These are phyloP conservation scores for Paraleonurus japonicus DNA, from an alignment of 257 asterid genomes.

Conservation along the genomic window DNA sequence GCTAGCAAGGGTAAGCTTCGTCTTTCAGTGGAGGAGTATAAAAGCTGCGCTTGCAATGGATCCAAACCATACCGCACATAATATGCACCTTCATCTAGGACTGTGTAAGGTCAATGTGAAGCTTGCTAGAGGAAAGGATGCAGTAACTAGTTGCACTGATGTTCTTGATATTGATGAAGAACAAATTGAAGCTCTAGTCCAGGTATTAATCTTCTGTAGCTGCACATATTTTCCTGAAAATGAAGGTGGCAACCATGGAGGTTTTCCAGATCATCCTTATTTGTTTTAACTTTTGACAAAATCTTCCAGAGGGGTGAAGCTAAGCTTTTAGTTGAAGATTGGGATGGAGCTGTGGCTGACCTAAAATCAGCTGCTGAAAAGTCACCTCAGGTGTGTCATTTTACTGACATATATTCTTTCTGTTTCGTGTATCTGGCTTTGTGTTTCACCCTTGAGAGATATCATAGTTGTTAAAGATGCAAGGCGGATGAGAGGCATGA, in stretches of 20 bases:
- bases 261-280: neutral
- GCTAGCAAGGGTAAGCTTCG: slow-evolving; percentile 91
- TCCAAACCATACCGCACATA: slow-evolving; percentile 76
- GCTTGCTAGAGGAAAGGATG: slow-evolving; percentile 93
- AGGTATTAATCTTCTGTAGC: slow-evolving; percentile 40
- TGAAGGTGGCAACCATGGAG: neutral
- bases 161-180: slow-evolving; percentile 83
- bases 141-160: slow-evolving; percentile 68
- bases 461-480: neutral
- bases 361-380: slow-evolving; percentile 83
- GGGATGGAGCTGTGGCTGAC: slow-evolving; percentile 97
- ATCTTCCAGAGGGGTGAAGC: slow-evolving; percentile 86
- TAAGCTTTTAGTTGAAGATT: slow-evolving; percentile 80
- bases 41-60: slow-evolving; percentile 79
- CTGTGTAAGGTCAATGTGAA: slow-evolving; percentile 82
- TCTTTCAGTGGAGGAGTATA: slow-evolving; percentile 77
- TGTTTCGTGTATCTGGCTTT: neutral
- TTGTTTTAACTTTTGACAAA: slow-evolving; percentile 7
- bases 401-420: neutral
- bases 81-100: slow-evolving; percentile 81
- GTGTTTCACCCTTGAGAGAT: neutral
- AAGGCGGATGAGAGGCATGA: neutral
- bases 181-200: slow-evolving; percentile 79
- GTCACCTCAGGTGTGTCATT: slow-evolving; percentile 75
- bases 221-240: neutral